A percentile compares a stretch with the other conserved stretches of the same genome.
phyloP scores from a whole-genome alignment of 441 rosid genomes.

The Syzygium malaccense region DNA sequence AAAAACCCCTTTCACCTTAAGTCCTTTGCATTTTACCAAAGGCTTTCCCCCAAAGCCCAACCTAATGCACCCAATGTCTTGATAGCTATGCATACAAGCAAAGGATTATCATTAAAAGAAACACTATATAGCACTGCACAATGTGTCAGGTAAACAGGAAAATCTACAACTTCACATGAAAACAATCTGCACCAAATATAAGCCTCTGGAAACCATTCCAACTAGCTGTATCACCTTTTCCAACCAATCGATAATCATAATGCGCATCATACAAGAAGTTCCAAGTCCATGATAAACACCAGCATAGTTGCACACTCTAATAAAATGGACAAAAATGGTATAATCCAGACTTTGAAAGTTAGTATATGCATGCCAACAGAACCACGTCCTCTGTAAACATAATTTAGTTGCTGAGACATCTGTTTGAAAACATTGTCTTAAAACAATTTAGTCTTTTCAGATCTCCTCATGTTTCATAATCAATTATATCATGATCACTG shows the following conservation, averaged over 20 bases:
- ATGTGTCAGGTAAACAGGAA: neutral
- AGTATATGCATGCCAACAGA: neutral
- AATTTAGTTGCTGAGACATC: neutral
- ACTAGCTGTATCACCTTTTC: neutral
- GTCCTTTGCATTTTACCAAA: too few species aligned
- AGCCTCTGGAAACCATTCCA: neutral
- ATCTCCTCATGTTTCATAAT: neutral
- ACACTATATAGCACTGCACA: neutral
- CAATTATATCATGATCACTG: neutral
- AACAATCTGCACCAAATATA: neutral
- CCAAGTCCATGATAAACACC: neutral
- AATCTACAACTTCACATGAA: neutral
- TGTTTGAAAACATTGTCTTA: neutral
- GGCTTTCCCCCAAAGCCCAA: too few species aligned
- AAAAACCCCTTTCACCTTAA: too few species aligned
- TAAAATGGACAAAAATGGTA: neutral
- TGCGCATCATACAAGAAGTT: neutral
- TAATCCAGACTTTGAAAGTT: neutral
- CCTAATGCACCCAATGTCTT: neutral
- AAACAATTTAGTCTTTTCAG: neutral
- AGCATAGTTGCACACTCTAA: neutral
- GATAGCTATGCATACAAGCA: neutral
- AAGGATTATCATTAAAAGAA: neutral
- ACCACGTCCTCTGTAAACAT: neutral
- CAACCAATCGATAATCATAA: neutral